Percentiles rank a stretch among this genome's conserved stretches.
These are phyloP conservation scores for Trametes sanguinea DNA, from an alignment of 768 basidiomycete species.

Conservation along the genomic window DNA sequence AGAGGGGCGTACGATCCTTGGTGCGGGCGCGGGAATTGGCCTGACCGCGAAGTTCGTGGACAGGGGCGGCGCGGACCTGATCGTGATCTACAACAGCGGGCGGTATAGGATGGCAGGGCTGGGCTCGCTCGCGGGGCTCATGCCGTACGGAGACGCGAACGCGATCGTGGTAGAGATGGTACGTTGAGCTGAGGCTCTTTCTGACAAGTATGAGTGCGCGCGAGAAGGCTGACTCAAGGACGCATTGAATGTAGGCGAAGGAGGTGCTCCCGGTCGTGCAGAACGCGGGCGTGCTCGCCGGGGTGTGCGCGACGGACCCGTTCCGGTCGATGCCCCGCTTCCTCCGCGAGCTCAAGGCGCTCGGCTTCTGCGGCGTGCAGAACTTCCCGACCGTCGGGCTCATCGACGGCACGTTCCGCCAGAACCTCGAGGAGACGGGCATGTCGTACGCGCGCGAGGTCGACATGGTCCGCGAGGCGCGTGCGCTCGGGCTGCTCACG, in stretches of 20 bases:
- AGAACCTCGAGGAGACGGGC: slow-evolving; percentile 28
- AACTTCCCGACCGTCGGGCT: slow-evolving; percentile 28
- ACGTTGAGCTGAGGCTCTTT: neutral
- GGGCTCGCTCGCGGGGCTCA: slow-evolving; percentile 22
- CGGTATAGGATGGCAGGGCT: slow-evolving; percentile 23
- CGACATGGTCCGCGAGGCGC: slow-evolving; percentile 25
- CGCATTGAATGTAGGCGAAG: slow-evolving; percentile 9
- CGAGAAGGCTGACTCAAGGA: too few species aligned
- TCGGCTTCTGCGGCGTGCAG: slow-evolving; percentile 28
- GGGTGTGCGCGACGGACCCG: slow-evolving; percentile 26
- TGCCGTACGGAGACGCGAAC: slow-evolving; percentile 26
- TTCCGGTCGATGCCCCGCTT: slow-evolving; percentile 26
- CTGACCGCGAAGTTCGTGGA: slow-evolving; percentile 24
- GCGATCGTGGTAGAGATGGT: slow-evolving; percentile 24
- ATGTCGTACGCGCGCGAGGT: slow-evolving; percentile 26
- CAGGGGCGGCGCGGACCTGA: slow-evolving; percentile 25
- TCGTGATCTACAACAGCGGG: slow-evolving; percentile 25
- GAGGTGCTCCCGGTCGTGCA: slow-evolving; percentile 24
- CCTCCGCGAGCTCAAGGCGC: slow-evolving; percentile 19
- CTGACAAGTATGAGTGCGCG: too few species aligned
- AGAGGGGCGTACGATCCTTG: slow-evolving; percentile 17
- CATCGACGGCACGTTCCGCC: slow-evolving; percentile 25
- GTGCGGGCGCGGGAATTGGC: slow-evolving; percentile 25
- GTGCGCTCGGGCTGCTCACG: slow-evolving; percentile 22
- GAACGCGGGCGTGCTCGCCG: slow-evolving; percentile 19